Evolutionary conservation across 495 filamentous ascomycete species (phyloP), one percentile per base, ranked within the genome.

Genomic region (Penicillium coffeae): DNA sequence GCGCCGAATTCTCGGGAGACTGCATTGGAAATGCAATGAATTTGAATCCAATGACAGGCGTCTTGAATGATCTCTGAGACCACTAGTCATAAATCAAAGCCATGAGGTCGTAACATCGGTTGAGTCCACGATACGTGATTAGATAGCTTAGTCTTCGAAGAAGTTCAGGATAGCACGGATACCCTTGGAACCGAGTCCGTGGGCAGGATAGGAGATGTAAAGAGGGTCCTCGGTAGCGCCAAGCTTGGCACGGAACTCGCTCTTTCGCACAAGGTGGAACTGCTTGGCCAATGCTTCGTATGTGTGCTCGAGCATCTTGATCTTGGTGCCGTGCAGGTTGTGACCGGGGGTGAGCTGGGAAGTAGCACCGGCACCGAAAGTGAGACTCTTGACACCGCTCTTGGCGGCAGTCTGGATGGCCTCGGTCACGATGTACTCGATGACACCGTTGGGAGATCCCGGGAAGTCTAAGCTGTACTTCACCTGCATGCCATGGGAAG

Each of bases 401-500:
- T 78, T 74, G 30, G 81, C 79, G 21, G 87, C 78, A 21, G 75
- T 72, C 57, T 85, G 81, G 60, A 95, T 82, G n/a, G 87, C 82
- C 57, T 84, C 80, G 15, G 85, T 83, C 56, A 90, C 87, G 40
- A 90, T 78, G 3, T 78, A 72, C 67, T 95, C 89, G 52, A 93
- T 95, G 27, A 84, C 84, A 46, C 89, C 89, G 47, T 75, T 85
- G 2, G 88, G 86, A 3, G 87, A 76, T 14, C 78, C 79, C 13
- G 88, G 88, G 74, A 95, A 93, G 62, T 92, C 88, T 48, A 93
- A 79, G 35, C 83, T 83, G 68, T 88, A 92, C 70, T 95, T 93
- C 67, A 93, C 83, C 70, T 95, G 89, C 76, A 86, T 89, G 46
- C 88, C 88, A 54, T 91, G 80, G 27, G 76, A 63, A 0, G 88